Evolutionary conservation across 2,329 filamentous ascomycete genomes (phyloP), one percentile per base, ranked within the genome.

Genomic region (Cladobotryum protrusum): DNA sequence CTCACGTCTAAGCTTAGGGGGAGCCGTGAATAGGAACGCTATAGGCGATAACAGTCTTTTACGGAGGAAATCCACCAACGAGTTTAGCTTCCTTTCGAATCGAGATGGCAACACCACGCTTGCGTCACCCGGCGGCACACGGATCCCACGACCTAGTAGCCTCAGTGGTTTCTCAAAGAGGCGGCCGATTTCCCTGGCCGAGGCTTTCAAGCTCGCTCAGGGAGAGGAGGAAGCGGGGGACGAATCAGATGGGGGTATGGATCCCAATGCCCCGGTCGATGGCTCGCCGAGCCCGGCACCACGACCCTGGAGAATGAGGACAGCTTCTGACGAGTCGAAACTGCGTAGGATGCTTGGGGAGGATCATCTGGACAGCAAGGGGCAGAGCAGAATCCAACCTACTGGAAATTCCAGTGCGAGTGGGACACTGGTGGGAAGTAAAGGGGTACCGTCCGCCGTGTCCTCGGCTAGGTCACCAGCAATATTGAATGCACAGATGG

Each of bases 281-380:
- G 75, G 69, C 15, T 78, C 75, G 2, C 76, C 76, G 1, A 79
- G 76, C 48, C 76, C 76, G 1, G 76, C 76, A 1, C 76, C 76
- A 2, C 65, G 76, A 32, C 59, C 66, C 7, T 73, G 72, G 69
- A 69, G 71, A 12, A 58, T 62, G 15, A 63, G 61, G 33, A 59
- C 57, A 43, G 64, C 62, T 1, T 59, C 61, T 0, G 64, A 67
- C 15, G 64, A 71, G 36, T 55, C 51, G 29, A 61, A 59, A 34
- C 53, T 62, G 54, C 61, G 65, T 33, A 59, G 58, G 49, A 47
- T 58, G 14, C 48, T 66, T 13, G 60, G 55, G 6, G 59, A 60
- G 3, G 64, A 67, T 40, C 62, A 63, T 15, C 51, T 69, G 7
- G 65, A 65, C 39, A 63, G 54, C 33, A 64, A 62, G 49, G 57